Evolutionary conservation across 495 filamentous ascomycete genomes (phyloP), one percentile per base, ranked within the genome.

Genomic region (Penicillium desertorum): DNA sequence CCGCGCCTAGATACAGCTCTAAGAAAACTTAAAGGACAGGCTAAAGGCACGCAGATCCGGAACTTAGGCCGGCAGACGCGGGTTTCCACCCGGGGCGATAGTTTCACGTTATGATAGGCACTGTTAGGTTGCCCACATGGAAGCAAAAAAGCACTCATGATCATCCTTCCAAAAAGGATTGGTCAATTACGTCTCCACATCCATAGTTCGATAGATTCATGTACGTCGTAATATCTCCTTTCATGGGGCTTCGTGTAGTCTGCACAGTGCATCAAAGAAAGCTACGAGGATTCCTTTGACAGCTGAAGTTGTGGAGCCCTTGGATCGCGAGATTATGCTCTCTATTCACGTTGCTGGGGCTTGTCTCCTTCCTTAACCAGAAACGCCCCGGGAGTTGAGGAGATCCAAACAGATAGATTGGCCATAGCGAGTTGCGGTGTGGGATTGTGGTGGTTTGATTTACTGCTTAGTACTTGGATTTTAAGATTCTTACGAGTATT

Each of bases 201-300:
- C 20, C 42, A 44, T 4, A 14, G 11, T 16, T 27, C 27, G 5
- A 9, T 44, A 9, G 11, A 17, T 29, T 16, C 14, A 29, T n/a
- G 16, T 16, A 10, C 44, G 44, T 27, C 10, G 30, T 14, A 34
- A 3, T 0, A 7, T 29, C 22, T 11, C n/a, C 20, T 17, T 17
- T 16, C 16, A 5, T 45, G 22, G 43, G 10, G n/a, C 6, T 17
- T 2, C 10, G 23, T n/a, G 19, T 11, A 48, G 16, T 3, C 1
- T 48, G 34, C n/a, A 52, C 30, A 17, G 4, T 44, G 39, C 50
- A 41, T 42, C 39, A 22, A 43, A 23, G 51, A 44, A 51, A 14
- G 5, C 9, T 51, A 29, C 37, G 23, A 4, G 37, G 16, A 23
- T 6, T 29, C 3, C 30, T 37, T 51, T 25, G 14, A 39, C 19